Conservation (phyloP, 352 stramenopile species). For the Peronospora tabacina region DNA sequence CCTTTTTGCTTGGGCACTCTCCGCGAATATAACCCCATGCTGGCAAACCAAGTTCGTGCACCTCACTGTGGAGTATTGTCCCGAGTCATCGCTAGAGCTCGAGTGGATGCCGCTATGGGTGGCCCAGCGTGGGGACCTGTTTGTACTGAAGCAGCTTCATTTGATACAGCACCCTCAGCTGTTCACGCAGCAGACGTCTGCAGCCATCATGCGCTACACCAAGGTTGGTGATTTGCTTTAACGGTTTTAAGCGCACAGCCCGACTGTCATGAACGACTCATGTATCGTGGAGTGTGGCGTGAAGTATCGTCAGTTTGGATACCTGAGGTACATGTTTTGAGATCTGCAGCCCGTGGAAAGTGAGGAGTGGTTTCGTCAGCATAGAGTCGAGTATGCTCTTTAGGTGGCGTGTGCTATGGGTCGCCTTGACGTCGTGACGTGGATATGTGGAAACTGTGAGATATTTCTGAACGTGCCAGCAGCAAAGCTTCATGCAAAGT, state of each 20-base stretch:
- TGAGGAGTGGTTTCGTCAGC: conserved; percentile 19
- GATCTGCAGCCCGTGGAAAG: conserved; percentile 14
- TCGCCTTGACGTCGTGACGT: conserved; percentile 31
- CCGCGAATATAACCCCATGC: conserved; percentile 21
- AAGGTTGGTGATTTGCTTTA: conserved; percentile 27
- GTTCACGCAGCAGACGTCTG: conserved; percentile 30
- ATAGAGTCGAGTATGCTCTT: conserved; percentile 28
- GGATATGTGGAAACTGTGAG: conserved; percentile 33
- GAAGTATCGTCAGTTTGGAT: conserved; percentile 25
- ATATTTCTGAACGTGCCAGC: conserved; percentile 28
- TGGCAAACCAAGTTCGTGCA: conserved; percentile 26
- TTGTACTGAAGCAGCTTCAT: conserved; percentile 22
- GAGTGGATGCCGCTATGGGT: conserved; percentile 30
- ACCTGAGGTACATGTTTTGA: conserved; percentile 27
- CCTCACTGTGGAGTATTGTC: conserved; percentile 20
- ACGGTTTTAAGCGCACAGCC: conserved; percentile 28
- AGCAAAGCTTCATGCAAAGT: conserved; percentile 20
- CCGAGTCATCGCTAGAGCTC: conserved; percentile 15
- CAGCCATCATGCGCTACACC: conserved; percentile 28
- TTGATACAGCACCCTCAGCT: conserved; percentile 24
- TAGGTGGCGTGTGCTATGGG: conserved; percentile 28
- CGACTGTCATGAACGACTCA: conserved; percentile 15
- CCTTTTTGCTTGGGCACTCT: conserved; percentile 29
- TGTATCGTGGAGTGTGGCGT: conserved; percentile 30
- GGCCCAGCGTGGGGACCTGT: conserved; percentile 28